A percentile compares a stretch with the other conserved stretches of the same genome.
Evolutionary conservation across 2,329 filamentous ascomycete genomes (phyloP).

Genomic region (Hypoxylon sp.): DNA sequence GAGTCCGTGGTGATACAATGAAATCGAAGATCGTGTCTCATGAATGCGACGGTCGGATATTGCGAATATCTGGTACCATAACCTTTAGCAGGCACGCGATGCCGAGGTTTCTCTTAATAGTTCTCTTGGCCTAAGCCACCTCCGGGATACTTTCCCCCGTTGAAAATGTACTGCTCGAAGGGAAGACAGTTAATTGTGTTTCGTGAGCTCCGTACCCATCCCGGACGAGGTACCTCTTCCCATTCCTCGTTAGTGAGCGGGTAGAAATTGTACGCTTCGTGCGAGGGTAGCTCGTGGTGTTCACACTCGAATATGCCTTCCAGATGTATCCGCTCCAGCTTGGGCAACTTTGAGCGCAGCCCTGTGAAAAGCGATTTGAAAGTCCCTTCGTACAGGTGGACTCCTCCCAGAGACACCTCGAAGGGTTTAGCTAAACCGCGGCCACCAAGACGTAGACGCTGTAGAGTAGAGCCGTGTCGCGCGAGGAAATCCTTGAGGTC

Average conservation of each 20-base stretch:
- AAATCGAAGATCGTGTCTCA: constrained; percentile 33
- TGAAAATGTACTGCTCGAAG: constrained; percentile 57
- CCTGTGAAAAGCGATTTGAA: constrained; percentile 58
- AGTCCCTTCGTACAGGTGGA: constrained; percentile 59
- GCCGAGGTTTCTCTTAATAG: constrained; percentile 28
- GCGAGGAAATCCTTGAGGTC: constrained; percentile 58
- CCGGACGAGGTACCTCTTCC: constrained; percentile 49
- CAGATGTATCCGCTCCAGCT: constrained; percentile 57
- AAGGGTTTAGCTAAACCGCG: constrained; percentile 55
- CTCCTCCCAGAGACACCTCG: constrained; percentile 57
- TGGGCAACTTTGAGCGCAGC: constrained; percentile 53
- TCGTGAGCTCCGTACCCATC: constrained; percentile 48
- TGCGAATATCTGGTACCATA: constrained; percentile 4
- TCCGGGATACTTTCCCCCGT: constrained; percentile 54
- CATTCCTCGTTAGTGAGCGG: constrained; percentile 57
- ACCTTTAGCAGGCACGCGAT: background rate
- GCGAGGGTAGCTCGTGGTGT: constrained; percentile 52
- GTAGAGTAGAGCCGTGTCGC: constrained; percentile 55
- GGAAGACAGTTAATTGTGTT: constrained; percentile 54
- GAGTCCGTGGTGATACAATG: constrained; percentile 37
- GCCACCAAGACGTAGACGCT: constrained; percentile 59
- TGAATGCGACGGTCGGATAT: constrained; percentile 21
- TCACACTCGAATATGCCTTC: constrained; percentile 61
- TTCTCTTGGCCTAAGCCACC: constrained; percentile 38
- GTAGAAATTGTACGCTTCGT: constrained; percentile 58